Percentiles rank a stretch among this genome's conserved stretches.
Evolutionary conservation across 306 rosid genomes (phyloP).

Genomic region (Parietaria judaica): DNA sequence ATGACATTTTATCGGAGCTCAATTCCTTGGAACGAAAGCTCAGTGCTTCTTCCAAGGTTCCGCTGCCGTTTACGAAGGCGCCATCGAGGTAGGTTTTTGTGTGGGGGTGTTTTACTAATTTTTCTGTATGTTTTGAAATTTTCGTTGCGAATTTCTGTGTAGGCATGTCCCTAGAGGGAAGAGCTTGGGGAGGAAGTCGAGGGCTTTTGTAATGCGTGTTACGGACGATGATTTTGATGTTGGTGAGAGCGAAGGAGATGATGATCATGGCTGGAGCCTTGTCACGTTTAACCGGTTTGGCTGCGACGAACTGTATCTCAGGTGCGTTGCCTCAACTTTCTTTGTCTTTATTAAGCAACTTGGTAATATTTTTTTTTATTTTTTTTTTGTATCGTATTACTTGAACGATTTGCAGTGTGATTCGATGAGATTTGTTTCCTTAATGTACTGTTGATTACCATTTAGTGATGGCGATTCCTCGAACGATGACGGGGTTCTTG

Average conservation of each 20-base stretch:
- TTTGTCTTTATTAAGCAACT: no score
- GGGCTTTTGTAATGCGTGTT: conserved; percentile 49
- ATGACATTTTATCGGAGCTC: conserved; percentile 53
- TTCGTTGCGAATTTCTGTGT: conserved; percentile 1
- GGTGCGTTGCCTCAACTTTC: conserved; percentile 26
- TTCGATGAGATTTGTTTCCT: no score
- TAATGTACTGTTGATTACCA: conserved; percentile 19
- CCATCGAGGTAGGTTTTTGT: conserved; percentile 30
- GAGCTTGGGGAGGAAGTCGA: conserved; percentile 23
- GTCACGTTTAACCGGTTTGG: conserved; percentile 32
- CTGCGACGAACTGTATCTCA: conserved; percentile 48
- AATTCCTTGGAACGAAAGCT: conserved; percentile 52
- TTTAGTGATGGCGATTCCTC: conserved; percentile 57
- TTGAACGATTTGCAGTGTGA: no score
- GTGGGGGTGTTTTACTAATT: neutral
- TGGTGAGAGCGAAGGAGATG: conserved; percentile 34
- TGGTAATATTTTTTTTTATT: neutral
- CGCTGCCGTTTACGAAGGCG: conserved; percentile 30
- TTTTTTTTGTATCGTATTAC: no score
- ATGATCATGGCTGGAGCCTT: conserved; percentile 18
- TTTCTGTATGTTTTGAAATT: conserved; percentile 8
- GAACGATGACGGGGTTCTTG: conserved; percentile 30
- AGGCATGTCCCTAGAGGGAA: conserved; percentile 24
- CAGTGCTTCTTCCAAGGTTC: conserved; percentile 26
- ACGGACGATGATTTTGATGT: conserved; percentile 44